Conservation (phyloP, 2,329 filamentous ascomycete genomes). For the Ophiostoma angusticollis region DNA sequence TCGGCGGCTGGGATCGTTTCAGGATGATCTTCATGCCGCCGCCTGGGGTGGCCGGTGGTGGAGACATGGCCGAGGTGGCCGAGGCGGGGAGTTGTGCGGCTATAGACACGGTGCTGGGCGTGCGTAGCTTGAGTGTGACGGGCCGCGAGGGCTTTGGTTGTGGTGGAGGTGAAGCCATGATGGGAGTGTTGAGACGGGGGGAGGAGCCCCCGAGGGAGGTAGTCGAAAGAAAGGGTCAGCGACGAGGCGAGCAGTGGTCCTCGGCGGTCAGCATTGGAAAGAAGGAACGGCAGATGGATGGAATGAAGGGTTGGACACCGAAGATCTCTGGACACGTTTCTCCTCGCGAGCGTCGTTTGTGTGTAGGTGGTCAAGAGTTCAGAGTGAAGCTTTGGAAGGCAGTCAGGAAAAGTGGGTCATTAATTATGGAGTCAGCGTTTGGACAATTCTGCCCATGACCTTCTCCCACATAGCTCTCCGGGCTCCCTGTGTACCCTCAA, state of each 20-base stretch:
- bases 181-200: neutral
- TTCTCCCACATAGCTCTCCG: no score
- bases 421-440: no score
- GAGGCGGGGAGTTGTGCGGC: conserved; percentile 8
- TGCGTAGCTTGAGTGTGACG: conserved; percentile 14
- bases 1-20: conserved; percentile 17
- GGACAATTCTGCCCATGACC: no score
- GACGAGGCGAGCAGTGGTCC: neutral
- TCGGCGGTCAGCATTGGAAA: no score
- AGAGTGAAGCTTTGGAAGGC: neutral
- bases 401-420: no score
- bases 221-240: neutral
- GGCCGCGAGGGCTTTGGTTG: conserved; percentile 9
- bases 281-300: no score
- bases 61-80: conserved; percentile 12
- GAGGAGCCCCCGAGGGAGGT: neutral
- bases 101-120: conserved; percentile 3
- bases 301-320: no score
- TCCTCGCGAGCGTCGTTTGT: no score
- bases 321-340: no score
- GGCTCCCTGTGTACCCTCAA: no score
- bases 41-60: conserved; percentile 11
- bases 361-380: neutral
- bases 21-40: conserved; percentile 17
- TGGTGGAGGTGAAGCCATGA: conserved; percentile 12